Evolutionary conservation across 148 eudicot species (phyloP), one percentile per base, ranked within the genome.

Genomic region (Chenopodium formosanum): DNA sequence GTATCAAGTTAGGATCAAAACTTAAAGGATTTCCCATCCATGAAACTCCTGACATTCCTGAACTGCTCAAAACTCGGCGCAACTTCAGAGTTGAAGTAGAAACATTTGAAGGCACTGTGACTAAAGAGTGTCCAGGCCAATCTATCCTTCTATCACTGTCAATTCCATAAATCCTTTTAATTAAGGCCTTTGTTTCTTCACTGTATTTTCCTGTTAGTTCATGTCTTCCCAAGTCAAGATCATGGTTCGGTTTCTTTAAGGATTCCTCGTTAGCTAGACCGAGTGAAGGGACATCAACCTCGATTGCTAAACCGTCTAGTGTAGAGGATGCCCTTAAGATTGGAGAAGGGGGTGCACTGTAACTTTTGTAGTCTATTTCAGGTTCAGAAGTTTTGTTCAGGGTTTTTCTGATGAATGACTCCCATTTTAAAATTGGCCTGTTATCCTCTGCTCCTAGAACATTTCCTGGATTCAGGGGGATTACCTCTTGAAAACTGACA

Each of bases 401-500:
- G 67, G 98, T 90, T 79, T 78, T 88, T 19, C 97, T 89, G 75
- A 96, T 93, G 4, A 89, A 70, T 20, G 91, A 80, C 77, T 91
- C 99, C 99, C 99, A 96, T 73, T 89, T 92, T 67, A 82, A 88
- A 16, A 94, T 94, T 14, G 97, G 97, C 37, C 89, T 88, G 83
- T 86, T 88, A 75, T 85, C 93, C 76, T 94, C 97, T 27, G 98
- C 94, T 82, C 98, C 97, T 12, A 96, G 84, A 29, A 96, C 95
- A 71, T 94, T 96, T 23, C 93, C 97, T 48, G 97, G 97, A 83
- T 85, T 94, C 60, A 96, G 84, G 76, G 99, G 98, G 52, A 96
- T 97, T 60, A 96, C 96, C 81, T 96, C 99, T 82, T 96, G 99
- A 63, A 96, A 94, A 63, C 99, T 96, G 92, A 7, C 44, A 40